A percentile compares a stretch with the other conserved stretches of the same genome.
Evolutionary conservation across 2,329 filamentous ascomycete genomes (phyloP).

Genomic region (Penicillium palitans): DNA sequence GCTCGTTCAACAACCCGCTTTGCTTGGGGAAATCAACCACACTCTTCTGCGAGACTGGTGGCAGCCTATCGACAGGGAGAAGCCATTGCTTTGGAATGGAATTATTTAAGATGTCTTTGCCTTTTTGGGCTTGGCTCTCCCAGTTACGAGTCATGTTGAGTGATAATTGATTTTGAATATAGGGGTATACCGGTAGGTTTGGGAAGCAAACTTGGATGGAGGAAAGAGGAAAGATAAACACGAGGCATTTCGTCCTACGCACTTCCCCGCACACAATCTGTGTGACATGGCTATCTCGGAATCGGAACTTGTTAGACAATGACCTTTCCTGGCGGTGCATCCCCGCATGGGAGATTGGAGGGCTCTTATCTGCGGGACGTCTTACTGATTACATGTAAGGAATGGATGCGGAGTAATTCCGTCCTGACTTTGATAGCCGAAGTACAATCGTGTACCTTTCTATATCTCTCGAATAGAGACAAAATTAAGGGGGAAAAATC

Average conservation of each 20-base stretch:
- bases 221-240: background rate
- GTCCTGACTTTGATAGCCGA: no score
- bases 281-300: background rate
- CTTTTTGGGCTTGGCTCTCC: constrained; percentile 36
- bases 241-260: background rate
- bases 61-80: constrained; percentile 29
- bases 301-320: background rate
- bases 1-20: constrained; percentile 50
- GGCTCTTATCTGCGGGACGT: background rate
- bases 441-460: no score
- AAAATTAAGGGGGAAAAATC: no score
- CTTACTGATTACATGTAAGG: background rate
- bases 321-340: background rate
- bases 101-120: constrained; percentile 33
- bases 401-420: no score
- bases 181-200: background rate
- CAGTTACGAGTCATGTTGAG: constrained; percentile 30
- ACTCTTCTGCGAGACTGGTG: constrained; percentile 30
- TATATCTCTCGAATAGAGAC: no score
- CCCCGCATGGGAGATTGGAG: background rate
- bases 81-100: constrained; percentile 42
- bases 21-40: constrained; percentile 36
- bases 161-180: background rate
- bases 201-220: background rate
- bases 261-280: constrained; percentile 1